A percentile compares a stretch with the other conserved stretches of the same genome.
phyloP scores from a whole-genome alignment of 192 early-diverging fungal genomes.

The Podila minutissima region DNA sequence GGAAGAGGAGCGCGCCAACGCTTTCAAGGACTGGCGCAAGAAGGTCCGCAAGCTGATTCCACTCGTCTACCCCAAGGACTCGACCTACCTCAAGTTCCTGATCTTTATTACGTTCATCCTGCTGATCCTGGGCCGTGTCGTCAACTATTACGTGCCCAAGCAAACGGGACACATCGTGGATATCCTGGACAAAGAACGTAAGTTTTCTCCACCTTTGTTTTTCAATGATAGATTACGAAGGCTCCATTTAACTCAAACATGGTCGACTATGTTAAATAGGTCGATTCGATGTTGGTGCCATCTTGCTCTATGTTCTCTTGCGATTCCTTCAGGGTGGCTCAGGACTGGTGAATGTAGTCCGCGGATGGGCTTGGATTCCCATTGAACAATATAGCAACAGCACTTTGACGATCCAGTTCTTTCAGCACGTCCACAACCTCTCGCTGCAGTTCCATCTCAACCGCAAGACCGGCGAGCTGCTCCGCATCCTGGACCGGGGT shows the following conservation, averaged over 20 bases:
- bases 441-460: conserved; percentile 93
- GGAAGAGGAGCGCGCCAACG: conserved; percentile 37
- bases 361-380: conserved; percentile 92
- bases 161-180: conserved; percentile 90
- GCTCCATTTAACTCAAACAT: not conserved
- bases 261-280: not conserved
- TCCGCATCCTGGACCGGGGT: conserved; percentile 90
- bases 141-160: conserved; percentile 87
- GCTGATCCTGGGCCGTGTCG: conserved; percentile 68
- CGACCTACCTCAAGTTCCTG: conserved; percentile 68
- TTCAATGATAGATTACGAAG: not conserved
- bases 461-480: conserved; percentile 94
- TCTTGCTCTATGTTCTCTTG: conserved; percentile 70
- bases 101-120: conserved; percentile 75
- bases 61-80: conserved; percentile 84
- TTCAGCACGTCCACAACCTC: conserved; percentile 88
- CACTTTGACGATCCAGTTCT: conserved; percentile 90
- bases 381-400: conserved; percentile 93
- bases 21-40: conserved; percentile 55
- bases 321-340: conserved; percentile 83
- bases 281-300: conserved; percentile 62
- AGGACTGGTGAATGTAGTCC: conserved; percentile 80
- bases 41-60: conserved; percentile 78
- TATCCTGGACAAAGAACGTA: conserved; percentile 52
- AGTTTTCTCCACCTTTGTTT: not conserved